Evolutionary conservation across 352 stramenopile species (phyloP), one percentile per base, ranked within the genome.

Genomic region (Phytophthora niederhauseri): DNA sequence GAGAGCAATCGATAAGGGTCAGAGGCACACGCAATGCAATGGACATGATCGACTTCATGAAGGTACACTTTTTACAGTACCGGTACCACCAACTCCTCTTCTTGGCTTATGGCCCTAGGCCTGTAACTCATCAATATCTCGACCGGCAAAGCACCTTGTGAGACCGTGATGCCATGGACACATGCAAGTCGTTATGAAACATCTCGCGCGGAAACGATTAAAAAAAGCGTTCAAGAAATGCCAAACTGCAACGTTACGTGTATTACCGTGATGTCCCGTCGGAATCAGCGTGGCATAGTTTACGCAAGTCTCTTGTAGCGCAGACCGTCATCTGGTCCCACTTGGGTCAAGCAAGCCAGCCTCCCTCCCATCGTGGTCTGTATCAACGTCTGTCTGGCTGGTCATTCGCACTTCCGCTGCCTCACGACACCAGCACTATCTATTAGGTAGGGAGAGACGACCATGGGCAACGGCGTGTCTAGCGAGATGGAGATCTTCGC

Each of bases 401-500:
- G 38, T 48, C 38, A 48, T 48, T 48, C 15, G 38, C 14, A n/a
- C 38, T 46, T 46, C 38, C 38, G 12, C 38, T 41, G 34, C 34
- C 14, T 15, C 34, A 41, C 28, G 28, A 15, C 34, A 41, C 34
- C 34, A 41, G 28, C 28, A 8, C 28, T 8, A 31, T 0, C 24
- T 26, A 26, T 26, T 4, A 26, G 24, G 24, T n/a, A n/a, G 34
- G 14, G 34, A 43, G 9, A 3, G 14, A 46, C 38, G 11, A 46
- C 38, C 38, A 95, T 95, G 87, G 87, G 87, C 60, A 93, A 90
- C 76, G 83, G 80, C 49, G 77, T 79, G 52, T 93, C 86, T 1
- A 81, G 57, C 6, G 84, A 92, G 61, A 93, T 96, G 71, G 76
- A 84, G 60, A 94, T 96, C 70, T 96, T 95, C 66, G 84, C 77